Evolutionary conservation across 2,329 filamentous ascomycete species (phyloP), one percentile per base, ranked within the genome.

Genomic region (Aspergillus carbonarius): DNA sequence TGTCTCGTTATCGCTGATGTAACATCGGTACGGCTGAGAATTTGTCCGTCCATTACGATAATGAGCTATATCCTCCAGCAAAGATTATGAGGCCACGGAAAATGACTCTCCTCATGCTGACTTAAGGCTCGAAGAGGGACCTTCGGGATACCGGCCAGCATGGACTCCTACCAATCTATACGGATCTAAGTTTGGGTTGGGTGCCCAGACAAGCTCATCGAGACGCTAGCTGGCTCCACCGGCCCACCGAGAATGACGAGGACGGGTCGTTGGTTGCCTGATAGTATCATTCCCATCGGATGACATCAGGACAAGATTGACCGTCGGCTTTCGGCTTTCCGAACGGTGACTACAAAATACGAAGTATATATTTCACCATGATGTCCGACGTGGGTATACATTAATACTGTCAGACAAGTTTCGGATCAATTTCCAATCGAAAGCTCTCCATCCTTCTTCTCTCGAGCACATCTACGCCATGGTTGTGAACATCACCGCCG

Each of bases 401-500:
- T n/a, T 48, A 15, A 13, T 18, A 40, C n/a, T n/a, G n/a, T 17
- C 44, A 48, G n/a, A 17, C n/a, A 48, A 12, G 7, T 25, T 25
- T 17, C 8, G 13, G 23, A 27, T 17, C 15, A 47, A 3, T 47
- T 17, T 47, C 23, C 42, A 30, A 18, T 4, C 0, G 32, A 48
- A 15, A 17, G 3, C n/a, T 18, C 27, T n/a, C 44, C 2, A 18
- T 18, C 25, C 9, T n/a, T 17, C 17, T n/a, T n/a, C 18, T 13
- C 4, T 2, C 3, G 8, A 32, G 23, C 44, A 32, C 25, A 34
- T 44, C n/a, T 30, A 12, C 37, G 44, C 12, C 37, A 54, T 54
- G 51, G 51, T 54, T 17, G 51, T 54, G 5, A 54, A 54, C 25
- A 54, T 54, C 39, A 54, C 51, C 27, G 51, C 51, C 17, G 51